A percentile compares a stretch with the other conserved stretches of the same genome.
Evolutionary conservation across 305 asterid species (phyloP).

Genomic region (Fraxinus baroniana): DNA sequence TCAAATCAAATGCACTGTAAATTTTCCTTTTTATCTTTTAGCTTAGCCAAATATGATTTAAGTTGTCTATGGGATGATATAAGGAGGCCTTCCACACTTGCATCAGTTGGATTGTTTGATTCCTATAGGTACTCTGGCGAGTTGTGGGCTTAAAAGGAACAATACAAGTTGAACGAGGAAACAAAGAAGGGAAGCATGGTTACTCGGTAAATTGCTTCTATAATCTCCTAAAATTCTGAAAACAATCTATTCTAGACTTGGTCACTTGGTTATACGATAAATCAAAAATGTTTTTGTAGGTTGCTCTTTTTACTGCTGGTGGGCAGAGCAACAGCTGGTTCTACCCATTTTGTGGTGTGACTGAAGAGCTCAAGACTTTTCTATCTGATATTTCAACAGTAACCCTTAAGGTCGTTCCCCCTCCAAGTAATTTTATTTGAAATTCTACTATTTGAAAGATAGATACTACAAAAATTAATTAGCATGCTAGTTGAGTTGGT

Average conservation of each 20-base stretch:
- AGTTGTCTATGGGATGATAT: constrained; percentile 10
- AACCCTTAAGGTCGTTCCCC: constrained; percentile 34
- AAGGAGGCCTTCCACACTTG: constrained; percentile 8
- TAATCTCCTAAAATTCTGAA: constrained; percentile 1
- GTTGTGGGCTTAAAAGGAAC: constrained; percentile 89
- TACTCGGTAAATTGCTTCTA: constrained; percentile 49
- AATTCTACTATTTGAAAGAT: neutral
- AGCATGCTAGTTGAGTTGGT: neutral
- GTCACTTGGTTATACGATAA: constrained; percentile 11
- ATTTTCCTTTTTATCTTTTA: neutral
- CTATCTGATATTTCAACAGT: constrained; percentile 45
- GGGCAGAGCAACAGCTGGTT: constrained; percentile 44
- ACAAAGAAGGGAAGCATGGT: constrained; percentile 73
- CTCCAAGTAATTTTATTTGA: neutral
- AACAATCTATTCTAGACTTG: neutral
- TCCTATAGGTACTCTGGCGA: constrained; percentile 71
- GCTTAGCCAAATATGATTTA: neutral
- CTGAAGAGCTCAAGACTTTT: constrained; percentile 57
- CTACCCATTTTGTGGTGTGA: constrained; percentile 51
- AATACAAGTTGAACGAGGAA: constrained; percentile 80
- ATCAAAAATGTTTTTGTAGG: constrained; percentile 42
- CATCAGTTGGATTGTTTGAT: constrained; percentile 15
- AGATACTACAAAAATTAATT: neutral
- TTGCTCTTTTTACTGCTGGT: constrained; percentile 45
- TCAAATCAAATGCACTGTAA: neutral